These are phyloP conservation scores for Beauveria sp. DNA, from an alignment of 2,329 filamentous ascomycete species.

Conservation along the genomic window DNA sequence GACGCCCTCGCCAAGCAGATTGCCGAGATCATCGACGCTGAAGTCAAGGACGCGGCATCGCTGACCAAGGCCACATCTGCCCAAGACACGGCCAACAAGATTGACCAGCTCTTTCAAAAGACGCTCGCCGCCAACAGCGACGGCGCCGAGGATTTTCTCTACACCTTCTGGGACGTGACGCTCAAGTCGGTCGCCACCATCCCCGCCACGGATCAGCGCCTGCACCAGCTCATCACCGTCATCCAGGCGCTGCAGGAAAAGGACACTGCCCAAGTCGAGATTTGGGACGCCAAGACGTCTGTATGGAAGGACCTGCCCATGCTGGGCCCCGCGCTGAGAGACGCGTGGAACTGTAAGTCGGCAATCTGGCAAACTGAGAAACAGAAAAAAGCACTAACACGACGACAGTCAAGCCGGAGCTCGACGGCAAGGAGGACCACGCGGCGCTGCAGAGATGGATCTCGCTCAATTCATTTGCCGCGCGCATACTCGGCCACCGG, in stretches of 20 bases:
- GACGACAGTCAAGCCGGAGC: conserved; percentile 17
- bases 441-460: conserved; percentile 19
- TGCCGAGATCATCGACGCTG: conserved; percentile 18
- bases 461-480: conserved; percentile 26
- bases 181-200: conserved; percentile 19
- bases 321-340: conserved; percentile 22
- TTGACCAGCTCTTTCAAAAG: conserved; percentile 19
- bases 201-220: conserved; percentile 20
- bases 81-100: conserved; percentile 16
- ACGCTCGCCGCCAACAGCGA: conserved; percentile 13
- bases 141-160: conserved; percentile 19
- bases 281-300: conserved; percentile 20
- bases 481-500: conserved; percentile 20
- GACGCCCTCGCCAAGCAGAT: conserved; percentile 13
- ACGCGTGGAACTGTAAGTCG: conserved; percentile 23
- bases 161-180: conserved; percentile 22
- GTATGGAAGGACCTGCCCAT: conserved; percentile 26
- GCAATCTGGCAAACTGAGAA: neutral
- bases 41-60: conserved; percentile 15
- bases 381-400: neutral
- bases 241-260: conserved; percentile 18
- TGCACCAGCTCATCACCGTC: conserved; percentile 18
- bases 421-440: conserved; percentile 17
- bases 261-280: conserved; percentile 18
- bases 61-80: conserved; percentile 9